Evolutionary conservation across 805 yeast genomes (phyloP), one percentile per base, ranked within the genome.

Genomic region (Kuraishia capsulata): DNA sequence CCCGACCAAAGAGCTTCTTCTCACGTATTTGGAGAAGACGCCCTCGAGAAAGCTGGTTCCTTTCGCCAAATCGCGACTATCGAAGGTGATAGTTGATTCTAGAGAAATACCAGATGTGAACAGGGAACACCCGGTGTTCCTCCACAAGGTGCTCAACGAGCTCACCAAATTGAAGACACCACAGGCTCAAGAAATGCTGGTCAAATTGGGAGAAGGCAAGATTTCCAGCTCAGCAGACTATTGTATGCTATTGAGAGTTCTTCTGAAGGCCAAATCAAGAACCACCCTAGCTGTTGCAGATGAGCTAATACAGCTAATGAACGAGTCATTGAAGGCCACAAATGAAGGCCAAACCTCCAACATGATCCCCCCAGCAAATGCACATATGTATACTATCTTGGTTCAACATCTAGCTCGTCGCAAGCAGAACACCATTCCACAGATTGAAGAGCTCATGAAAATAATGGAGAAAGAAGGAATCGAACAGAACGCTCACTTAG

Each of bases 371-470:
- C 53, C 64, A 2, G 64, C 64, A 0, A 60, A 57, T 30, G 52
- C 73, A 0, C 64, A 65, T 41, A 61, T 65, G 33, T 71, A 69
- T 40, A 50, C 66, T 2, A 54, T 61, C 8, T 58, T 71, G 37
- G 49, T 67, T 6, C 59, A 60, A 28, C 47, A 55, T 36, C 63
- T 58, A 24, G 54, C 56, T 23, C 49, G 59, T 30, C 59, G 61
- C 9, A 43, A 47, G 19, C 38, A 41, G 4, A 54, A 55, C 5
- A 49, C 51, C 18, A 33, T 52, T 3, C 42, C 43, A 11, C 52
- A 56, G 30, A 56, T 69, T 11, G 49, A 53, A 17, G 42, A 42
- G 1, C 23, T 68, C 5, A 19, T 67, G 10, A 35, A 46, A 1
- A 43, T 55, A 36, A 63, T 69, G 56, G 43, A 48, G n/a, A 28